Base-by-base conservation (phyloP, 495 filamentous ascomycete species). In the Tuber microsphaerosporum region DNA sequence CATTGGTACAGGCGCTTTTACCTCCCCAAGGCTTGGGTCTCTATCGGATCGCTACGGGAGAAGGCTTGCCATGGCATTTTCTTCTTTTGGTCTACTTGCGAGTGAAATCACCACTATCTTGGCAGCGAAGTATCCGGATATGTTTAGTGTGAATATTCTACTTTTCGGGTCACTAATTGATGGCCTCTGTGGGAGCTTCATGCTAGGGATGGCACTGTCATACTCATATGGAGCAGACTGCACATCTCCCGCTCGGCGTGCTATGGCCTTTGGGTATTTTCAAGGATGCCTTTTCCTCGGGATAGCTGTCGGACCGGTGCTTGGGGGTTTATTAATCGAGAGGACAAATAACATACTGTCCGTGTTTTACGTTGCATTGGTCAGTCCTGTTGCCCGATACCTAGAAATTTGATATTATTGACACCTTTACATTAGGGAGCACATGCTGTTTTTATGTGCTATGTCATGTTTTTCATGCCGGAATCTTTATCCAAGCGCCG, bases 11-110 rank as follows among this genome's bases (percentile, higher is more conserved):
- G 77, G 77, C 73, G 93, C 94, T 10, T 81, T 97, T 77, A 89
- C 89, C 37, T 91, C 91, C 69, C 95, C 95, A 3, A 92, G 91
- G 74, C 83, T 99, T 7, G 95, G 95, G 4, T 87, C 90, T 0
- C 84, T 97, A 34, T 97, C 94, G 2, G 95, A 99, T 85, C 90
- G 92, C 9, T 92, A 94, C 84, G 95, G 95, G 2, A 88, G 95
- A 70, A 92, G 90, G 69, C 86, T 81, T 26, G 81, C 97, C 51
- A 88, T 98, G 73, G 87, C 90, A 20, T 78, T 92, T 45, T 87
- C 89, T 37, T 90, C 90, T 19, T 82, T 88, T 2, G 93, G 93
- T 14, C 88, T 89, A 61, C 85, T 97, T 0, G 70, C 89, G 1
- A 87, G 85, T 69, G 95, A 97, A 83, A 81, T 90, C 56, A 88